Percentiles rank a stretch among this genome's conserved stretches.
Evolutionary conservation across 495 filamentous ascomycete species (phyloP).

Genomic region (Astrocystis sublimbata): DNA sequence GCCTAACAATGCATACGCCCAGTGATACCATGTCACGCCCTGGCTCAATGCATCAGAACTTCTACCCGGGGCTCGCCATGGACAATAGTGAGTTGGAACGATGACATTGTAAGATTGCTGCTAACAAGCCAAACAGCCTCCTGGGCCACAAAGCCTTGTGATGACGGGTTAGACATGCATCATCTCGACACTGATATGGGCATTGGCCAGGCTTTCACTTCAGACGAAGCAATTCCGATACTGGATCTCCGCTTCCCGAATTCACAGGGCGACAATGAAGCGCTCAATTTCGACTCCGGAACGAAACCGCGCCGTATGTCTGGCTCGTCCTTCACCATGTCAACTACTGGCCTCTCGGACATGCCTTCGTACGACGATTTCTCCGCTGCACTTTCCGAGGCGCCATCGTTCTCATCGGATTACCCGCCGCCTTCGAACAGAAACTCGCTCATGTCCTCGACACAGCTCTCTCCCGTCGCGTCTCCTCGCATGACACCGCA

Average conservation of each 20-base stretch:
- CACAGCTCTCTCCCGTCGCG: slow-evolving; percentile 59
- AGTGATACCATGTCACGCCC: slow-evolving; percentile 51
- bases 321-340: slow-evolving; percentile 59
- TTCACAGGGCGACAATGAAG: slow-evolving; percentile 42
- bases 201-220: slow-evolving; percentile 58
- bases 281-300: slow-evolving; percentile 41
- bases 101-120: slow-evolving; percentile 19
- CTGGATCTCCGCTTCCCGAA: slow-evolving; percentile 51
- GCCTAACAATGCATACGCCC: slow-evolving; percentile 50
- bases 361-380: slow-evolving; percentile 62
- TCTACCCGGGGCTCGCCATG: slow-evolving; percentile 51
- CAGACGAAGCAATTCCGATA: slow-evolving; percentile 58
- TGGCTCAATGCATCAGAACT: slow-evolving; percentile 54
- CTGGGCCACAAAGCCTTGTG: slow-evolving; percentile 54
- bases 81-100: slow-evolving; percentile 50
- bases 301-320: slow-evolving; percentile 55
- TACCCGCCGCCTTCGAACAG: slow-evolving; percentile 58
- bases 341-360: slow-evolving; percentile 58
- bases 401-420: slow-evolving; percentile 57
- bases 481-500: slow-evolving; percentile 61
- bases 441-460: slow-evolving; percentile 60
- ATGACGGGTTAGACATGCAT: slow-evolving; percentile 49
- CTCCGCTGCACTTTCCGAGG: slow-evolving; percentile 56
- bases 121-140: slow-evolving; percentile 41
- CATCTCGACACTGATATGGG: slow-evolving; percentile 50